phyloP scores from a whole-genome alignment of 2,329 filamentous ascomycete species.

The Colletotrichum magnum region DNA sequence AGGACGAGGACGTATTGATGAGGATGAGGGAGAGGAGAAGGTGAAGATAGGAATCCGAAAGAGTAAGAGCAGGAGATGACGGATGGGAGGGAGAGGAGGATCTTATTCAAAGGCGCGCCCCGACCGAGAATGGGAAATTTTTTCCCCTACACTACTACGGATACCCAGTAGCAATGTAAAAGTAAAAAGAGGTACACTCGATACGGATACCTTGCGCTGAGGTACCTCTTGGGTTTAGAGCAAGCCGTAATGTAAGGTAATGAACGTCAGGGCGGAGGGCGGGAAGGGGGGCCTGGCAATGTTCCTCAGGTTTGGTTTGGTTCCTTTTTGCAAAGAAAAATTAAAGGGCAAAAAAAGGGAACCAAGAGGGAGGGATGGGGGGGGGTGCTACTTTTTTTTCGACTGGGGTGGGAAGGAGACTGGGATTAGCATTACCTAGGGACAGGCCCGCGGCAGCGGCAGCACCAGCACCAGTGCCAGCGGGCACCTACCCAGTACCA shows the following conservation, averaged over 20 bases:
- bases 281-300: constrained; percentile 38
- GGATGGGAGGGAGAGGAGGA: constrained; percentile 39
- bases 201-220: not conserved
- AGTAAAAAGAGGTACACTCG: constrained; percentile 22
- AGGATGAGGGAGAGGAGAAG: constrained; percentile 14
- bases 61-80: constrained; percentile 16
- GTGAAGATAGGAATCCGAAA: constrained; percentile 31
- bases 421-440: constrained; percentile 11
- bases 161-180: constrained; percentile 27
- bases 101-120: constrained; percentile 34
- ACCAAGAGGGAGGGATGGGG: constrained; percentile 30
- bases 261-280: constrained; percentile 39
- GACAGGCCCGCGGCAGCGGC: constrained; percentile 6
- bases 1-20: constrained; percentile 10
- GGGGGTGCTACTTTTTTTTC: not conserved
- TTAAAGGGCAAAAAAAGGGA: constrained; percentile 39
- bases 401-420: constrained; percentile 6
- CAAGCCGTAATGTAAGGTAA: constrained; percentile 18
- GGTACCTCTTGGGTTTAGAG: constrained; percentile 20
- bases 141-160: constrained; percentile 17
- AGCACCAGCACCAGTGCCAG: constrained; percentile 13
- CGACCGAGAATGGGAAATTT: constrained; percentile 41
- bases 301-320: constrained; percentile 41
- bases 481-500: constrained; percentile 1
- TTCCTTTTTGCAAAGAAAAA: constrained; percentile 37